Base-by-base conservation (phyloP, 176 grass and related monocot genomes). In the Dendrocalamus sinicus region DNA sequence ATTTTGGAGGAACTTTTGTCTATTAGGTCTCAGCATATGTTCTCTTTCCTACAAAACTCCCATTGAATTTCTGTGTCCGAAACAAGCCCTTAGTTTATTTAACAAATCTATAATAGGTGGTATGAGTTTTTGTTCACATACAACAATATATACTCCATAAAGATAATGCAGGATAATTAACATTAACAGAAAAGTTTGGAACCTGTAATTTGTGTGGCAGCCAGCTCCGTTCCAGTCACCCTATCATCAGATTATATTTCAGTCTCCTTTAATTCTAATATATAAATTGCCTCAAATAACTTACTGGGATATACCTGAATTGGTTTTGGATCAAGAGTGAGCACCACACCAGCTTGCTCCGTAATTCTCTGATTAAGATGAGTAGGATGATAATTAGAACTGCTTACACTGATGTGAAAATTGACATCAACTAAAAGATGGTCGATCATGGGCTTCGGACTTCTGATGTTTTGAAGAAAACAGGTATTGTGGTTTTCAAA, bases 171-270 rank as follows among this genome's bases (percentile, higher is more conserved):
- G 1, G 9, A 67, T 55, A 81, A 66, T 57, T 46, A 48, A 66
- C 23, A 60, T 75, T 30, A 60, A 43, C 41, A 78, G 40, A 23
- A 52, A 23, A 77, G 3, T 24, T 7, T 75, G 52, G 4, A 82
- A 99, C 97, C 97, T 99, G 88, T 88, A 99, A 69, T 99, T 99
- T 84, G 97, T 96, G 87, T 99, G 97, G 77, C 97, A 99, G 24
- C 97, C 97, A 79, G 97, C 97, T 83, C 97, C 97, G 9, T 99
- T 99, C 97, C 97, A 99, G 87, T 99, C 97, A 88, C 97, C 97
- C 93, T 99, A 79, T 79, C 55, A 82, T 67, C 69, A 76, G 7
- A 63, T 61, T 52, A 79, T 51, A 75, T 10, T 80, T 84, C 39
- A 73, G 67, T 62, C 43, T 63, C 17, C 23, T 50, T 58, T 43